These are phyloP conservation scores for Cutaneotrichosporon sp. DNA, from an alignment of 1,284 basidiomycete genomes.

Conservation along the genomic window DNA sequence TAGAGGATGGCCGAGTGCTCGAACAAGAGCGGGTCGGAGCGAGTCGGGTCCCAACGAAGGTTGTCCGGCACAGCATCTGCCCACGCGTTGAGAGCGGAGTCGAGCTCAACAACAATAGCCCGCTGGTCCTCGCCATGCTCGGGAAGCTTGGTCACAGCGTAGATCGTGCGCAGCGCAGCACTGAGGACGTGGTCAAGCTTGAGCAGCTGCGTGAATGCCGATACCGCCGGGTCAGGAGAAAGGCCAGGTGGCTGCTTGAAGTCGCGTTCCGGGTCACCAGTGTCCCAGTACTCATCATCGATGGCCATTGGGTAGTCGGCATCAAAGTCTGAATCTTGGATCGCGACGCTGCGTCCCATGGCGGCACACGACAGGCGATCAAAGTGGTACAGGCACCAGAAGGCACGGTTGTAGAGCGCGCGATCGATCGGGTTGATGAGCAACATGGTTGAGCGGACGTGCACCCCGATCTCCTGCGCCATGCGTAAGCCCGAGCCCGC, in stretches of 20 bases:
- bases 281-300: constrained; percentile 79
- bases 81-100: constrained; percentile 71
- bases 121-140: constrained; percentile 64
- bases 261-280: constrained; percentile 55
- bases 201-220: constrained; percentile 66
- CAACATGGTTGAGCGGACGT: constrained; percentile 43
- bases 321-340: constrained; percentile 83
- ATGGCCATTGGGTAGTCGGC: constrained; percentile 74
- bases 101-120: constrained; percentile 68
- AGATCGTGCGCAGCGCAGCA: constrained; percentile 69
- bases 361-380: constrained; percentile 64
- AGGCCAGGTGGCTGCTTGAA: constrained; percentile 61
- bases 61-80: constrained; percentile 69
- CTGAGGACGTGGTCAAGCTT: constrained; percentile 70
- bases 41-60: constrained; percentile 70
- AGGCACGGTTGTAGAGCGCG: constrained; percentile 73
- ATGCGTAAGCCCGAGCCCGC: constrained; percentile 68
- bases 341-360: constrained; percentile 74
- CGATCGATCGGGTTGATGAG: constrained; percentile 55
- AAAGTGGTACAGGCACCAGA: constrained; percentile 63
- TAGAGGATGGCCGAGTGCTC: constrained; percentile 69
- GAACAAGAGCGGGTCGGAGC: constrained; percentile 63
- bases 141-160: constrained; percentile 65
- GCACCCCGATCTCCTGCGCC: constrained; percentile 56
- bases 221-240: constrained; percentile 52